Evolutionary conservation across 257 asterid genomes (phyloP).

Genomic region (Nicotiana paniculata): DNA sequence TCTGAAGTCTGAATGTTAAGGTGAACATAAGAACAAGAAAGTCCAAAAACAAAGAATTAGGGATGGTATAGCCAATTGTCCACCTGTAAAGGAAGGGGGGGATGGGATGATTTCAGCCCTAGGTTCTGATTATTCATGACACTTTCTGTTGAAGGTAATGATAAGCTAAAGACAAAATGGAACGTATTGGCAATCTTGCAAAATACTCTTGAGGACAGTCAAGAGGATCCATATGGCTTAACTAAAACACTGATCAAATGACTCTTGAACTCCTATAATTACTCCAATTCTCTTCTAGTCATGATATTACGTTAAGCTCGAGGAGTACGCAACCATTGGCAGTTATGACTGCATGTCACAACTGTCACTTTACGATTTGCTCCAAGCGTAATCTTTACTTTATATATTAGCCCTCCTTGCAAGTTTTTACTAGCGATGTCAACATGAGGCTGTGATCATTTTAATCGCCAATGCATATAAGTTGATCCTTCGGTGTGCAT

Average conservation of each 20-base stretch:
- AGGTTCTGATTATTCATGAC: not conserved
- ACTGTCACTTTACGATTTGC: not conserved
- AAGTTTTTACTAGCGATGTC: not conserved
- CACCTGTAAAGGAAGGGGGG: not conserved
- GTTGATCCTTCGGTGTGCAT: not conserved
- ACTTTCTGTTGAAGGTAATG: not conserved
- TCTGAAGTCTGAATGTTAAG: not conserved
- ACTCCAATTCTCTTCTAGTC: not conserved
- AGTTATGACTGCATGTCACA: not conserved
- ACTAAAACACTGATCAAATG: not conserved
- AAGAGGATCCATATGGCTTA: not conserved
- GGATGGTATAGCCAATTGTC: not conserved
- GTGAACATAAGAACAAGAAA: not conserved
- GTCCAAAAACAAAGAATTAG: not conserved
- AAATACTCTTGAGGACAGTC: not conserved
- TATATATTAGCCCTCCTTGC: not conserved
- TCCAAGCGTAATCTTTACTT: not conserved
- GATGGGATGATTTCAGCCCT: not conserved
- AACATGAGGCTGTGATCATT: not conserved
- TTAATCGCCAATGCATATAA: not conserved
- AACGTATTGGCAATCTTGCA: not conserved
- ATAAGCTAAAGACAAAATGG: not conserved
- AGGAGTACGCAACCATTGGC: not conserved
- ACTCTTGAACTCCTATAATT: not conserved
- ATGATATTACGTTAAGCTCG: not conserved